These are phyloP conservation scores for Xylogone sp. DNA, from an alignment of 2,329 filamentous ascomycete genomes.

Conservation along the genomic window DNA sequence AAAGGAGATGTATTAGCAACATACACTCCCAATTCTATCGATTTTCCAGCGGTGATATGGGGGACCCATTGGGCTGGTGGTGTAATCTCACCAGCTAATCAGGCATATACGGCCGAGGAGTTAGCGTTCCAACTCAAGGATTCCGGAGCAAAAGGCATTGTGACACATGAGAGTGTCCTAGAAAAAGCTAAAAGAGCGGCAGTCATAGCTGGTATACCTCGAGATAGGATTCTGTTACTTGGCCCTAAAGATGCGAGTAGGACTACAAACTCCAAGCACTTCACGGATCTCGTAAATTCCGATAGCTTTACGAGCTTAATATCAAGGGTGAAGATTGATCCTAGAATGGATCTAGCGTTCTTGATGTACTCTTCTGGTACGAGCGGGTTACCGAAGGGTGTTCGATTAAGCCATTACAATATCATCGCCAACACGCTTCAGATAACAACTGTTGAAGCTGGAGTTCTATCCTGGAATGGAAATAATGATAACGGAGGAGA, in stretches of 20 bases:
- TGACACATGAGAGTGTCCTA: constrained; percentile 66
- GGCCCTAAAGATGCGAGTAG: constrained; percentile 58
- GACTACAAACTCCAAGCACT: constrained; percentile 65
- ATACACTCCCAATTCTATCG: constrained; percentile 79
- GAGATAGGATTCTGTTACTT: constrained; percentile 68
- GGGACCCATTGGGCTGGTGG: constrained; percentile 79
- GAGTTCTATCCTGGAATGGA: constrained; percentile 50
- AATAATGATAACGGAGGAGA: constrained; percentile 38
- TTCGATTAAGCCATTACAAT: constrained; percentile 47
- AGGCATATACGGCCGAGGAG: constrained; percentile 78
- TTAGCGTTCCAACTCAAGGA: constrained; percentile 77
- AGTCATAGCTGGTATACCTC: constrained; percentile 60
- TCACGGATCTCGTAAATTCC: constrained; percentile 51
- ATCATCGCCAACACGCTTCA: constrained; percentile 35
- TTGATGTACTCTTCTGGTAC: constrained; percentile 61
- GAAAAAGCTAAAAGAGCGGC: constrained; percentile 63
- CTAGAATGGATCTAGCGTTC: constrained; percentile 72
- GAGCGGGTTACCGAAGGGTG: constrained; percentile 47
- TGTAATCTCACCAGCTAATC: constrained; percentile 74
- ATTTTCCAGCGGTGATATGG: constrained; percentile 71
- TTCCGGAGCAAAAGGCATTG: constrained; percentile 65
- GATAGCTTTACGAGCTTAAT: constrained; percentile 54
- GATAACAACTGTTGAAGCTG: constrained; percentile 45
- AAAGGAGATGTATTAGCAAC: constrained; percentile 77
- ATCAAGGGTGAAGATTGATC: constrained; percentile 63